Evolutionary conservation across 2,329 filamentous ascomycete genomes (phyloP), one percentile per base, ranked within the genome.

Genomic region (Diaporthe helianthi): DNA sequence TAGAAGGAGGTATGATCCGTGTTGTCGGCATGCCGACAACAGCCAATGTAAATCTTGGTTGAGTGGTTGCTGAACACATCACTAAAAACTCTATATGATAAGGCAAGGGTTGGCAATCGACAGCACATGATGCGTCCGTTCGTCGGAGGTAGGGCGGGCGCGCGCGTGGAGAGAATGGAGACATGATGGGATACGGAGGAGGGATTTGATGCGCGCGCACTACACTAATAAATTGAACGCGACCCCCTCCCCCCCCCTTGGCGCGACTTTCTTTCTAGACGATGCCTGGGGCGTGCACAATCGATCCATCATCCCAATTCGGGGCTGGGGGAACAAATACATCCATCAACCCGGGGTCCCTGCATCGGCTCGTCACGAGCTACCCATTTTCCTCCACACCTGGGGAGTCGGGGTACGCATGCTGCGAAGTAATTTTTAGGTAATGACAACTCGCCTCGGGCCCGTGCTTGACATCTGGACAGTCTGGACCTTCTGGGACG

Each of bases 281-380:
- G 44, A 63, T 49, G 58, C 58, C 58, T 63, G 58, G 58, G 58
- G 58, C 58, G 58, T 63, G 58, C 58, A 63, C 58, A 63, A 63
- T 49, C 58, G 58, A n/a, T n/a, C n/a, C n/a, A n/a, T n/a, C n/a
- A n/a, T n/a, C n/a, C n/a, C n/a, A n/a, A n/a, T n/a, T n/a, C n/a
- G n/a, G n/a, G n/a, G n/a, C n/a, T n/a, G n/a, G n/a, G n/a, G n/a
- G n/a, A n/a, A n/a, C n/a, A n/a, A n/a, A n/a, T n/a, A n/a, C n/a
- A n/a, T n/a, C n/a, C n/a, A n/a, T n/a, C n/a, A n/a, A 47, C 24
- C 29, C 58, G 29, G 58, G 58, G 58, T 15, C 58, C 26, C 41
- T 49, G 58, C 58, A 36, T 63, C 58, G 41, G 58, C 58, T 63
- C 58, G 58, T 63, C 58, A 63, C 44, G 44, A 63, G 58, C 58